A percentile compares a stretch with the other conserved stretches of the same genome.
Conservation (phyloP, 805 yeast species). For the Yamadazyma akitaensis region DNA sequence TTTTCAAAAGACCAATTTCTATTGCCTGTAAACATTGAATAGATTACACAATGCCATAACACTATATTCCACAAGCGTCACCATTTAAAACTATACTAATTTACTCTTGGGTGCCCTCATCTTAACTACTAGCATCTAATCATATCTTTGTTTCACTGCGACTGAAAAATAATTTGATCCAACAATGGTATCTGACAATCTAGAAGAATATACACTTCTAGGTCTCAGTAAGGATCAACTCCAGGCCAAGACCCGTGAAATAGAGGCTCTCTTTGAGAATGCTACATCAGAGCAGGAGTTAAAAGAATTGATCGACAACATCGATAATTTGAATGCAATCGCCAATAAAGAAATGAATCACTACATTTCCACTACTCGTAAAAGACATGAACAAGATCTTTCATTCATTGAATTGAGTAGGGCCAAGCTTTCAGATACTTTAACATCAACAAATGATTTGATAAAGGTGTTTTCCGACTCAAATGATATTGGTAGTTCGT, state of each 20-base stretch:
- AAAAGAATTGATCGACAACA: slow-evolving; percentile 20
- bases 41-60: too few relatives aligned
- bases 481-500: slow-evolving; percentile 58
- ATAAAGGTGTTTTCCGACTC: slow-evolving; percentile 55
- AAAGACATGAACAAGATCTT: slow-evolving; percentile 35
- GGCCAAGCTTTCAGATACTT: slow-evolving; percentile 60
- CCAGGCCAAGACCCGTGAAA: slow-evolving; percentile 1
- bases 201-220: slow-evolving; percentile 1
- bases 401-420: slow-evolving; percentile 56
- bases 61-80: too few relatives aligned
- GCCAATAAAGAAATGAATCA: slow-evolving; percentile 27
- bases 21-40: too few relatives aligned
- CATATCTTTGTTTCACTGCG: neutral
- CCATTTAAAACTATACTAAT: too few relatives aligned
- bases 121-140: neutral
- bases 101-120: too few relatives aligned
- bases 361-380: slow-evolving; percentile 22
- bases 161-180: neutral
- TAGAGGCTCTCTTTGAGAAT: slow-evolving; percentile 1
- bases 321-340: slow-evolving; percentile 23
- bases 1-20: too few relatives aligned
- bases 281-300: slow-evolving; percentile 30
- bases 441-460: slow-evolving; percentile 54
- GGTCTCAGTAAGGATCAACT: neutral
- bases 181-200: neutral